A percentile compares a stretch with the other conserved stretches of the same genome.
Evolutionary conservation across 768 basidiomycete genomes (phyloP).

Genomic region (Macrolepiota dolichaula): DNA sequence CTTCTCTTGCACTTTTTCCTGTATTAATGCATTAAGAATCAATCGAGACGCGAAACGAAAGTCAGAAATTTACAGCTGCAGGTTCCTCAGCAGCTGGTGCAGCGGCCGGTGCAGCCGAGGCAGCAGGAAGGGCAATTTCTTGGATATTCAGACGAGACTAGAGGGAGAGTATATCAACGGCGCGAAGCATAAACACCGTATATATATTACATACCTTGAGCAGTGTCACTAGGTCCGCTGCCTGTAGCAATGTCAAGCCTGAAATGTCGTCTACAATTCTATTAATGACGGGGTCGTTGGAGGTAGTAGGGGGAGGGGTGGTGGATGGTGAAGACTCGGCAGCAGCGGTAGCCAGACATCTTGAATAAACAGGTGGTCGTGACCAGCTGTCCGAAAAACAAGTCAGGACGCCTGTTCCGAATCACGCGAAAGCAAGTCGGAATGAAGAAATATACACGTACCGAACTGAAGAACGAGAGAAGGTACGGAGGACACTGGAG

Average conservation of each 20-base stretch:
- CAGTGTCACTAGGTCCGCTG: conserved; percentile 87
- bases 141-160: conserved; percentile 94
- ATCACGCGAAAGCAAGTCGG: conserved; percentile 2
- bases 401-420: conserved; percentile 8
- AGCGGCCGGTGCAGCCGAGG: conserved; percentile 56
- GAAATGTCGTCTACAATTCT: conserved; percentile 95
- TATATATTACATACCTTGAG: conserved; percentile 65
- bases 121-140: conserved; percentile 91
- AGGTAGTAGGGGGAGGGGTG: conserved; percentile 38
- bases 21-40: conserved; percentile 3
- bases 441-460: conserved; percentile 17
- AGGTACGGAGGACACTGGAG: conserved; percentile 35
- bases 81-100: conserved; percentile 65
- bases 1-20: conserved; percentile 99
- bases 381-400: conserved; percentile 27
- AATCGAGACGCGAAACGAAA: not conserved
- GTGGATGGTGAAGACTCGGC: conserved; percentile 39
- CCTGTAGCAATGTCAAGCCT: conserved; percentile 83
- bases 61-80: conserved; percentile 49
- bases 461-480: conserved; percentile 40
- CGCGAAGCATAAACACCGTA: not conserved
- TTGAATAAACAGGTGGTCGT: conserved; percentile 34
- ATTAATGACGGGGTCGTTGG: conserved; percentile 63
- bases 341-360: conserved; percentile 58
- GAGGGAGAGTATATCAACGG: conserved; percentile 6